A percentile compares a stretch with the other conserved stretches of the same genome.
These are phyloP conservation scores for Massarina eburnea DNA, from an alignment of 2,329 filamentous ascomycete genomes.

Conservation along the genomic window DNA sequence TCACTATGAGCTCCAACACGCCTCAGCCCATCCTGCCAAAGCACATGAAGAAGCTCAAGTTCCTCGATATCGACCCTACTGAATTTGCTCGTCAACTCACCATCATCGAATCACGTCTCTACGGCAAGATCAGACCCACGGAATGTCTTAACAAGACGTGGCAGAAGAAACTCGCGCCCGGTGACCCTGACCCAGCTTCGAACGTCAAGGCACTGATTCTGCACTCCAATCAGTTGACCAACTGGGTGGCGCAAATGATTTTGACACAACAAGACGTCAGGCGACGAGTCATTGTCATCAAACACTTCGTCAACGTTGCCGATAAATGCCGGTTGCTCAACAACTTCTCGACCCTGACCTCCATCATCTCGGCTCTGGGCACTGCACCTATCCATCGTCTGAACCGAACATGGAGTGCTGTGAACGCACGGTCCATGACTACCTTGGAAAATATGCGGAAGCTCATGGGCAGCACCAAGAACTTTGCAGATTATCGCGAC, in stretches of 20 bases:
- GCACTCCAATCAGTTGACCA: constrained; percentile 97
- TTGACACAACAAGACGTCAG: constrained; percentile 91
- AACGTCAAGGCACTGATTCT: constrained; percentile 97
- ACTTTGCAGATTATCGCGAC: constrained; percentile 96
- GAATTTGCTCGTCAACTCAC: constrained; percentile 98
- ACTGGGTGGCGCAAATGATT: constrained; percentile 99
- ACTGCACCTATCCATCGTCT: constrained; percentile 94
- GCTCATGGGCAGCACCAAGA: constrained; percentile 96
- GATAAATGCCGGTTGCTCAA: constrained; percentile 96
- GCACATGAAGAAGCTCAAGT: constrained; percentile 99
- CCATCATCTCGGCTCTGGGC: constrained; percentile 92
- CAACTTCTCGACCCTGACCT: constrained; percentile 96
- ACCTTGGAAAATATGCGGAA: constrained; percentile 88
- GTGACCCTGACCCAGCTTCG: constrained; percentile 80
- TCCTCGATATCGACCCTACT: constrained; percentile 91
- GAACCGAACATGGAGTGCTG: constrained; percentile 90
- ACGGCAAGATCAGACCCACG: constrained; percentile 92
- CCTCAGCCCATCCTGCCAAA: constrained; percentile 92
- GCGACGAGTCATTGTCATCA: constrained; percentile 95
- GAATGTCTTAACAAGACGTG: constrained; percentile 98
- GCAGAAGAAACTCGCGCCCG: constrained; percentile 89
- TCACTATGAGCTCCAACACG: constrained; percentile 79
- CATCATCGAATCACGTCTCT: constrained; percentile 92
- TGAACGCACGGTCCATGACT: constrained; percentile 78
- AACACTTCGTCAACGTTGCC: constrained; percentile 94